Base-by-base conservation (phyloP, 2,329 filamentous ascomycete species). In the Cytospora piceae region DNA sequence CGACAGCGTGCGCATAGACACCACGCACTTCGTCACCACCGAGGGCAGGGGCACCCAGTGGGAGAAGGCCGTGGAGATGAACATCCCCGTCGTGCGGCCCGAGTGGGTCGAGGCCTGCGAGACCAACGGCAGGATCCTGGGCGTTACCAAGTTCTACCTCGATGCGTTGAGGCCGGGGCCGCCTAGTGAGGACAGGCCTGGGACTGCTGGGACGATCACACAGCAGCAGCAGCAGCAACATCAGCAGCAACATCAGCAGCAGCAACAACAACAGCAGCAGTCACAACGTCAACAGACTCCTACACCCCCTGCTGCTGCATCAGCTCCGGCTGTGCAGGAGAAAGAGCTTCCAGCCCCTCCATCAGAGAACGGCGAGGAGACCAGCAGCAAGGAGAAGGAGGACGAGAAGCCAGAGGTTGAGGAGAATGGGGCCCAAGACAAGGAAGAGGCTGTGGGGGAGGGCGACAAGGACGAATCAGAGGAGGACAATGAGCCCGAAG, bases 51-150 rank as follows among this genome's bases (percentile, higher is more conserved):
- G 95, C 37, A 85, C 91, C 59, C 85, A 90, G 15, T 99, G 95
- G 95, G 95, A 99, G 80, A 96, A 95, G 82, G 95, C 95, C 0
- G 90, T 94, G 34, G 94, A 98, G 81, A 96, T 94, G 87, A 99
- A 98, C 77, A 96, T 99, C 63, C 95, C 95, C 9, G 93, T 99
- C 14, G 95, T 99, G 27, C 87, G 95, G 49, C 95, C 95, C 24
- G 95, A 99, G 77, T 99, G 95, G 95, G 87, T 99, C 34, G 91
- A 96, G 72, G 94, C 93, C n/a, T 99, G 95, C 75, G 94, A 98
- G 79, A 86, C 91, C 70, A 94, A 92, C 76, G 94, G 94, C 54
- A 88, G 93, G 67, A 96, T 99, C 69, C 90, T 98, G 3, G 93
- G 94, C 58, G 95, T 98, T 34, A 90, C 95, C 72, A 94, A 94